Percentiles rank a stretch among this genome's conserved stretches.
Conservation (phyloP, 805 yeast species). For the Yarrowia sp. region DNA sequence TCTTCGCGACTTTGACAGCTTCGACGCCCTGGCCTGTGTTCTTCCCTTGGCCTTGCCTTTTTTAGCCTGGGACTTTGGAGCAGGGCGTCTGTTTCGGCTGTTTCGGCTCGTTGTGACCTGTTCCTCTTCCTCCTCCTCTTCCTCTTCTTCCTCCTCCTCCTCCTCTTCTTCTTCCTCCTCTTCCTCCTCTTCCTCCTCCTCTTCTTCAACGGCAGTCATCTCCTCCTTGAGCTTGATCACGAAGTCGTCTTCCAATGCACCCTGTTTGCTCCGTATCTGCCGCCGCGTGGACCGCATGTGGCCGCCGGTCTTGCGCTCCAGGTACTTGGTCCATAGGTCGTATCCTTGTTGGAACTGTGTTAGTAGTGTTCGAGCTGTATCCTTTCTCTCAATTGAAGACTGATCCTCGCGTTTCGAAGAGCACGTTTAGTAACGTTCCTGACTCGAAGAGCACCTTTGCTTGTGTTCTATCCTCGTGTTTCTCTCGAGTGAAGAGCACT, state of each 20-base stretch:
- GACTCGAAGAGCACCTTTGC: too few relatives aligned
- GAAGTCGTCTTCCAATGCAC: conserved; percentile 27
- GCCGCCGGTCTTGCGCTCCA: conserved; percentile 33
- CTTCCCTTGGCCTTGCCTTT: not conserved
- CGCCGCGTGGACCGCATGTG: conserved; percentile 37
- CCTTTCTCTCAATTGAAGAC: too few relatives aligned
- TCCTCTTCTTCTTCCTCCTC: conserved; percentile 23
- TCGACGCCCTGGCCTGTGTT: not conserved
- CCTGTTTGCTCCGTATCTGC: conserved; percentile 29
- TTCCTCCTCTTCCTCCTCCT: conserved; percentile 19
- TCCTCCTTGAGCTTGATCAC: conserved; percentile 33
- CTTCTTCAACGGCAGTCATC: conserved; percentile 32
- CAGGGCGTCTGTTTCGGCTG: not conserved
- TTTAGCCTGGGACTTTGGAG: not conserved
- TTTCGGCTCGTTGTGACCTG: too few relatives aligned
- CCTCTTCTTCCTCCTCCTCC: not conserved
- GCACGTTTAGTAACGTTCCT: too few relatives aligned
- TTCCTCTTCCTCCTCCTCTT: too few relatives aligned
- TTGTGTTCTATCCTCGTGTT: too few relatives aligned
- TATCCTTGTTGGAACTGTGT: conserved; percentile 36
- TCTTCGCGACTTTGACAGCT: conserved; percentile 4
- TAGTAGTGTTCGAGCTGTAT: too few relatives aligned
- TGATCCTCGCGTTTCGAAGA: too few relatives aligned
- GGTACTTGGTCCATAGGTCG: conserved; percentile 44
- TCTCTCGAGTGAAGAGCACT: too few relatives aligned